Base-by-base conservation (phyloP, 1,284 basidiomycete genomes). In the Cutaneotrichosporon curvatum region DNA sequence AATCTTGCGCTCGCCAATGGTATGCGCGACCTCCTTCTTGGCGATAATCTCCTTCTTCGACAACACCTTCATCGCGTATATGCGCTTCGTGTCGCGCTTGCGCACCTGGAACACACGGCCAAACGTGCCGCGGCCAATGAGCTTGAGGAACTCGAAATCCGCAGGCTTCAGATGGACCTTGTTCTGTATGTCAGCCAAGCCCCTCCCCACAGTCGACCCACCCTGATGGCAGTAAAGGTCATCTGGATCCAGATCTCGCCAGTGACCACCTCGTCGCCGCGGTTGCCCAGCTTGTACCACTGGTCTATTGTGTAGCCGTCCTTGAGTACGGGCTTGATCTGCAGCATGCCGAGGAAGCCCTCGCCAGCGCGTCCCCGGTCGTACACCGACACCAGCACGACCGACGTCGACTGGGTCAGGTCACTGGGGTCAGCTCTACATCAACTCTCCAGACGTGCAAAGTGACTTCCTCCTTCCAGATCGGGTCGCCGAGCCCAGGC, bases 61-160 rank as follows among this genome's bases (percentile, higher is more conserved):
- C 30, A 99, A 79, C 40, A 98, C 88, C 70, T 99, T 99, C 94
- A 99, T 98, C 45, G 95, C 95, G 74, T 97, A 99, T 75, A 99
- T 98, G 43, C 95, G 87, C 70, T 89, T 87, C 37, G 95, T 98
- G 75, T 98, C 94, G 68, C 79, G 83, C 75, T 98, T 98, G 52
- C 94, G 86, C 33, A 98, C 94, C 73, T 99, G 95, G 78, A 97
- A 98, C 19, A 99, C 94, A 42, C 88, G 85, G n/a, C 95, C 95
- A 68, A 99, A 99, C 0, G 95, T 98, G 5, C 95, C 95, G 43
- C 90, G 84, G 39, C 95, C 95, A 72, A 99, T 98, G 57, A 98
- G 84, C 72, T 96, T 96, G 67, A 99, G 81, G 74, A 97, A 96
- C 64, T 98, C 95, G 65, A 99, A 99, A 70, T 98, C 94, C 66